phyloP scores from a whole-genome alignment of 75 land plant species.

The Picea glauca region DNA sequence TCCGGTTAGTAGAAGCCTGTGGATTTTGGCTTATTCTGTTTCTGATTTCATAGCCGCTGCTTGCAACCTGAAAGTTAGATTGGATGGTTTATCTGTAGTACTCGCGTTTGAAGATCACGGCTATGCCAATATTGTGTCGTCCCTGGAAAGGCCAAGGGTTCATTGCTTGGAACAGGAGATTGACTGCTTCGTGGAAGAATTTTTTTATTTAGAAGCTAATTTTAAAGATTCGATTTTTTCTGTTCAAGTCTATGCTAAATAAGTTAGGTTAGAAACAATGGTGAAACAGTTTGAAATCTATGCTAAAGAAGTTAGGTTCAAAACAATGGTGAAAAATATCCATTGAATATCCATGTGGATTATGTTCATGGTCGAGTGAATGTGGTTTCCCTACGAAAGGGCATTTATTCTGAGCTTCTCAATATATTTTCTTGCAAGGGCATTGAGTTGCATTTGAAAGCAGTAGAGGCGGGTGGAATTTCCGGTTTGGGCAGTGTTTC shows the following conservation, averaged over 20 bases:
- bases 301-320: too few species aligned
- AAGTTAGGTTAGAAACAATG: slow-evolving; percentile 29
- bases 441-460: too few species aligned
- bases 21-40: slow-evolving; percentile 88
- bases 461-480: too few species aligned
- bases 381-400: too few species aligned
- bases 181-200: background rate
- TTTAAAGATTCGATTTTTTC: slow-evolving; percentile 32
- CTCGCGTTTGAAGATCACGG: slow-evolving; percentile 11
- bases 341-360: too few species aligned
- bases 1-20: slow-evolving; percentile 48
- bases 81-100: slow-evolving; percentile 23
- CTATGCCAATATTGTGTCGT: background rate
- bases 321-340: too few species aligned
- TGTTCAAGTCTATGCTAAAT: slow-evolving; percentile 59
- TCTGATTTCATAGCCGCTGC: slow-evolving; percentile 85
- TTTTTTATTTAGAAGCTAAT: slow-evolving; percentile 27
- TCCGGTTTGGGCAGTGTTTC: too few species aligned
- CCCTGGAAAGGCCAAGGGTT: background rate
- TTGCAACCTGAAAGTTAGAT: slow-evolving; percentile 23
- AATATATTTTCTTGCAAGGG: too few species aligned
- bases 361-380: too few species aligned
- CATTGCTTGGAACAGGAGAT: background rate
- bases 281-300: slow-evolving; percentile 32
- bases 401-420: too few species aligned